Percentiles rank a stretch among this genome's conserved stretches.
Conservation (phyloP, 768 basidiomycete genomes). For the Astraeus odoratus region DNA sequence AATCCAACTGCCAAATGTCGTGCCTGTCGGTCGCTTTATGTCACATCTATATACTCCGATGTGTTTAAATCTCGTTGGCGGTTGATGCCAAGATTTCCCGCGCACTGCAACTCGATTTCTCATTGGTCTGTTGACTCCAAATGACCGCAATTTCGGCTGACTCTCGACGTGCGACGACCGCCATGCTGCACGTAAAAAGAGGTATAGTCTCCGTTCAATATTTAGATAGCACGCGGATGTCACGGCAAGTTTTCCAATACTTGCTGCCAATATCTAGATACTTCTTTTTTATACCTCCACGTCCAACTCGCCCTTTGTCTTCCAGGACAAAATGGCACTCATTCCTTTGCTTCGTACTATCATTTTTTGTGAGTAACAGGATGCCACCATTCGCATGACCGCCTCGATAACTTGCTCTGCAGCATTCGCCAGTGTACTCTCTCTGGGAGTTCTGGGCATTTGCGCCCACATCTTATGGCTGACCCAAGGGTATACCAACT, state of each 20-base stretch:
- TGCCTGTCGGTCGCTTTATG: background rate
- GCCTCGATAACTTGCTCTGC: background rate
- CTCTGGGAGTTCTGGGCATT: slow-evolving; percentile 16
- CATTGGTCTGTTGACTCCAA: background rate
- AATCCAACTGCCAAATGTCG: no score
- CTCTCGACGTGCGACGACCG: no score
- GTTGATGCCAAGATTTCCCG: background rate
- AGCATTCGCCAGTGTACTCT: slow-evolving; percentile 13
- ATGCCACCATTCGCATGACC: background rate
- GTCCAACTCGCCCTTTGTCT: background rate
- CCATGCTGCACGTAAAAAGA: no score
- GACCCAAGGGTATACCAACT: background rate
- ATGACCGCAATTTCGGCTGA: no score
- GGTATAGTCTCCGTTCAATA: background rate
- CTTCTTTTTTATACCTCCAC: background rate
- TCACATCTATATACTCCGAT: background rate
- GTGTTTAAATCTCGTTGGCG: background rate
- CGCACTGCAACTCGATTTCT: background rate
- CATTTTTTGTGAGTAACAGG: slow-evolving; percentile 17
- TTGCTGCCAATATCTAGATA: background rate
- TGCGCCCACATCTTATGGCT: slow-evolving; percentile 15
- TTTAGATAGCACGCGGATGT: background rate
- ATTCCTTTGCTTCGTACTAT: slow-evolving; percentile 18
- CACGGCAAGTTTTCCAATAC: background rate
- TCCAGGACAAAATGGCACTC: slow-evolving; percentile 13